Base-by-base conservation (phyloP, 306 rosid genomes). In the Cyamopsis tetragonoloba region DNA sequence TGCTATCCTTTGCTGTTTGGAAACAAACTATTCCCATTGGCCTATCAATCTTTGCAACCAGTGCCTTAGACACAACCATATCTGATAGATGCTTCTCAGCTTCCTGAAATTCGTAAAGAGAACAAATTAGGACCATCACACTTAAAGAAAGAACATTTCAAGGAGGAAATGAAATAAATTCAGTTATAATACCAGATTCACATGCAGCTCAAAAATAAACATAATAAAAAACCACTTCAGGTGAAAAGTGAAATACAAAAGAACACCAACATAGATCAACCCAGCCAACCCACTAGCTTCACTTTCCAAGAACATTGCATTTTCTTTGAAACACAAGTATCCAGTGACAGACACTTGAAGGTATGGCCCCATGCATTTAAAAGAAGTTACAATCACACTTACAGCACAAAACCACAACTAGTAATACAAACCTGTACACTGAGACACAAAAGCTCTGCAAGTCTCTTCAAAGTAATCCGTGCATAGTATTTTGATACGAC, bases 61-160 rank as follows among this genome's bases (percentile, higher is more conserved):
- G 58, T 1, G 97, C 97, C 85, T 93, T 93, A 20, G 99, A 88
- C 77, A 93, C 99, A 22, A 93, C 99, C 99, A 93, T 93, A 9
- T 90, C 99, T 7, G 99, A 93, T 30, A 93, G 92, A 80, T 93
- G 96, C 78, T 86, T 93, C 92, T 93, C 97, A 12, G 95, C 95
- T 62, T 93, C 99, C 99, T 93, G 78, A 54, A 65, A 46, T 61
- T 27, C 28, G 30, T 18, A 6, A 34, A 14, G 41, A 32, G 17
- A 46, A 62, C 60, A 24, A 38, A 60, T 49, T 14, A 72, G 55
- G 11, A 44, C 27, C 27, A 12, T 43, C 72, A 43, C 3, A 47
- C 47, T 20, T 17, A 17, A 50, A 13, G 31, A 27, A 46, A 70
- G 0, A 26, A 19, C 9, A 27, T 27, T 41, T 30, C 9, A 71